A percentile compares a stretch with the other conserved stretches of the same genome.
Conservation (phyloP, 345 rosid genomes). For the Balakata baccata region DNA sequence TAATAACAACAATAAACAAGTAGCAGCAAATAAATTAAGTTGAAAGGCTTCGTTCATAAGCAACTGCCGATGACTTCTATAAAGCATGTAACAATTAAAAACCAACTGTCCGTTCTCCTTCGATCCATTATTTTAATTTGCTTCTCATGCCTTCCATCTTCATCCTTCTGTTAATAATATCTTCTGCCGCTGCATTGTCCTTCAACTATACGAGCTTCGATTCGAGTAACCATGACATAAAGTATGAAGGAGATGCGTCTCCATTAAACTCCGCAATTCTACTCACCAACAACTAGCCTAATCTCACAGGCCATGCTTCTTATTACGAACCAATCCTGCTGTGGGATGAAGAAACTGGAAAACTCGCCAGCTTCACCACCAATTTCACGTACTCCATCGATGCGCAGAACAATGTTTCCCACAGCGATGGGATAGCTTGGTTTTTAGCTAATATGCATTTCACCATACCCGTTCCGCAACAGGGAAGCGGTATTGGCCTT, state of each 20-base stretch:
- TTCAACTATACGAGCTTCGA: slow-evolving; percentile 23
- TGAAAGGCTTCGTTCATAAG: too few species aligned
- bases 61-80: too few species aligned
- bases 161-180: background rate
- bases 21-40: too few species aligned
- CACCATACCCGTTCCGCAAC: background rate
- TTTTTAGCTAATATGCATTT: slow-evolving; percentile 1
- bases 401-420: background rate
- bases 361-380: slow-evolving; percentile 11
- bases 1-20: too few species aligned
- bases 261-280: background rate
- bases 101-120: too few species aligned
- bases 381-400: slow-evolving; percentile 19
- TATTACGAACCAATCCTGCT: slow-evolving; percentile 4
- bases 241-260: slow-evolving; percentile 14
- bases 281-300: slow-evolving; percentile 9
- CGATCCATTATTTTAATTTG: too few species aligned
- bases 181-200: background rate
- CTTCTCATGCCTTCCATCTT: background rate
- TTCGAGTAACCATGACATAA: background rate
- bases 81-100: too few species aligned
- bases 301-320: background rate
- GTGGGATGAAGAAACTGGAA: background rate
- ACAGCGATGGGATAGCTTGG: background rate
- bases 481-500: background rate